Evolutionary conservation across 768 basidiomycete genomes (phyloP).

Genomic region (Tephrocybe sp.): DNA sequence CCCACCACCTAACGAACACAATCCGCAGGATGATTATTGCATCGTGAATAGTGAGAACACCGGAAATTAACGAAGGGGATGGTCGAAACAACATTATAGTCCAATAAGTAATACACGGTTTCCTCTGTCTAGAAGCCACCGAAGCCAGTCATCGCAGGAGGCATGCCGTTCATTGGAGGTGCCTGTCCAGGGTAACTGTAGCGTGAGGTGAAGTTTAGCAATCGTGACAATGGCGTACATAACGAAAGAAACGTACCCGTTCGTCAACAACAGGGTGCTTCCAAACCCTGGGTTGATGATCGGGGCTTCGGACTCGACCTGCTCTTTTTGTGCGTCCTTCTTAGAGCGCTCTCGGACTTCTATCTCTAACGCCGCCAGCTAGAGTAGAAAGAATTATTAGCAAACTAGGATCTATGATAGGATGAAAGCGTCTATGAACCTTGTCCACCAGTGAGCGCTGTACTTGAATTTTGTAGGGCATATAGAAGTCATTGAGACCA

Average conservation of each 20-base stretch:
- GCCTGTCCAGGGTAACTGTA: constrained; percentile 60
- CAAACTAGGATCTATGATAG: not conserved
- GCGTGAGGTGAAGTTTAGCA: not conserved
- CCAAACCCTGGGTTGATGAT: constrained; percentile 83
- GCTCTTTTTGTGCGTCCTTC: constrained; percentile 86
- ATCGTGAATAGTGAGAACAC: not conserved
- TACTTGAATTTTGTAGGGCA: constrained; percentile 92
- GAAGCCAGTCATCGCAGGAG: constrained; percentile 71
- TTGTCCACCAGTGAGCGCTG: constrained; percentile 77
- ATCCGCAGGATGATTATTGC: not conserved
- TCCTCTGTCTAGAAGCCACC: constrained; percentile 31
- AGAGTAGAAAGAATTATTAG: not conserved
- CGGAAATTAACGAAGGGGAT: constrained; percentile 19
- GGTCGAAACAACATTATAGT: constrained; percentile 21
- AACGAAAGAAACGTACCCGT: constrained; percentile 52
- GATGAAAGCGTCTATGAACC: constrained; percentile 35
- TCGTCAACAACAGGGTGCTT: constrained; percentile 63
- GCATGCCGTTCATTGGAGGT: constrained; percentile 70
- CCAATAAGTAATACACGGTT: constrained; percentile 27
- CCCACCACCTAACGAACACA: not conserved
- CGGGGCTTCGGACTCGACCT: constrained; percentile 80
- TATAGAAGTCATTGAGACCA: constrained; percentile 94
- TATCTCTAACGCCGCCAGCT: constrained; percentile 82
- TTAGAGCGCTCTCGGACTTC: constrained; percentile 84
- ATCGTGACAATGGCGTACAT: constrained; percentile 6